phyloP scores from a whole-genome alignment of 2,329 filamentous ascomycete genomes.

The Alternaria panax region DNA sequence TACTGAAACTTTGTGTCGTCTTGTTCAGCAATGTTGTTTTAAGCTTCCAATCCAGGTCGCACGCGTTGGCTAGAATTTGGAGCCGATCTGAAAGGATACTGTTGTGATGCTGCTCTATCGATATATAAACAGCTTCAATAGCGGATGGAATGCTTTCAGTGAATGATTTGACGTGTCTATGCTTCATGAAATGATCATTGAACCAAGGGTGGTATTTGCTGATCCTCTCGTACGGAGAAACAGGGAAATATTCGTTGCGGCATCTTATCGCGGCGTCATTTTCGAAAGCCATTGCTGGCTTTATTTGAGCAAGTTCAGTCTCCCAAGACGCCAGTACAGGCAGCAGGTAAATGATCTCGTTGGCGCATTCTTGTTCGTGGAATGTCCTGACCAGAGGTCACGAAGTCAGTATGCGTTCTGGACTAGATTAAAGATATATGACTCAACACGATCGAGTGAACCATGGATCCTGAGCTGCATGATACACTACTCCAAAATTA shows the following conservation, averaged over 20 bases:
- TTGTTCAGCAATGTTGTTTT: neutral
- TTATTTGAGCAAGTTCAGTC: neutral
- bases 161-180: too few relatives aligned
- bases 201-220: too few relatives aligned
- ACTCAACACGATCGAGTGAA: neutral
- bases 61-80: neutral
- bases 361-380: neutral
- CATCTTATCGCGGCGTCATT: neutral
- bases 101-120: neutral
- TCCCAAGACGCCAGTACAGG: neutral
- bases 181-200: too few relatives aligned
- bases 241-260: neutral
- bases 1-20: neutral
- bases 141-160: too few relatives aligned
- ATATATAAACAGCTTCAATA: neutral
- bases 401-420: rapidly evolving
- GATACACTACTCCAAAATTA: neutral
- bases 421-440: neutral
- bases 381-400: neutral
- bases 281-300: neutral
- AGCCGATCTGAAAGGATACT: neutral
- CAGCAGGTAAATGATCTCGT: neutral
- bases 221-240: too few relatives aligned
- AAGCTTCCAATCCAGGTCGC: neutral
- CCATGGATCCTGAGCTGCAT: neutral